Conservation (phyloP, 2,329 filamentous ascomycete genomes). For the Delphinella strobiligena region DNA sequence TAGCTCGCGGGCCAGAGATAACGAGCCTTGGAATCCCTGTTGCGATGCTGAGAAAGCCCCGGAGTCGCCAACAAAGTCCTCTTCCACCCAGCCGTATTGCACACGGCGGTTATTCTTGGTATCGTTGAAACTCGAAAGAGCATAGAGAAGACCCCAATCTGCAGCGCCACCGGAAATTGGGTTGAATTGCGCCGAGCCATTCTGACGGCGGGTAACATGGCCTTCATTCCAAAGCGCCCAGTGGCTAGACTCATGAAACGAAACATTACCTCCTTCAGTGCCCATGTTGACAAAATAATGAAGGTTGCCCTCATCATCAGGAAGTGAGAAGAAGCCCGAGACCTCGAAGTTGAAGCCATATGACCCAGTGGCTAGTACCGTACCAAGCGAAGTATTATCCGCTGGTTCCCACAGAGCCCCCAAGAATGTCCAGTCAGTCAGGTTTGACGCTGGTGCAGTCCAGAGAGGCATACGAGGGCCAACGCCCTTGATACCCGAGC, state of each 20-base stretch:
- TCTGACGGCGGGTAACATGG: conserved; percentile 26
- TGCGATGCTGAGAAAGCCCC: conserved; percentile 28
- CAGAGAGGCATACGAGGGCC: conserved; percentile 36
- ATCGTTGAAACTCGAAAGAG: conserved; percentile 35
- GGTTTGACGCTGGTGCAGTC: conserved; percentile 29
- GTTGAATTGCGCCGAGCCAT: conserved; percentile 32
- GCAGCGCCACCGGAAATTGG: conserved; percentile 31
- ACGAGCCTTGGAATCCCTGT: conserved; percentile 32
- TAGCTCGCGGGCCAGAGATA: conserved; percentile 33
- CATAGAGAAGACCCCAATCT: conserved; percentile 34
- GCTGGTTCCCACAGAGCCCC: conserved; percentile 34
- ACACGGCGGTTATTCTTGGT: conserved; percentile 36
- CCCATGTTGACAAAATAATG: conserved; percentile 35
- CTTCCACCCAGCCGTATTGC: conserved; percentile 35
- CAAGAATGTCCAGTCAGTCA: conserved; percentile 36
- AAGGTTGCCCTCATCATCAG: conserved; percentile 29
- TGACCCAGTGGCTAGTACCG: conserved; percentile 30
- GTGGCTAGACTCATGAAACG: conserved; percentile 26
- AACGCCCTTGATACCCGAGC: conserved; percentile 35
- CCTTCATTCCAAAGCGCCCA: conserved; percentile 38
- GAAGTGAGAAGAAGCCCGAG: conserved; percentile 34
- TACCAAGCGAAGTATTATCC: conserved; percentile 29
- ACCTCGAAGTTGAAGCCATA: conserved; percentile 38
- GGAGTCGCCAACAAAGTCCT: conserved; percentile 26
- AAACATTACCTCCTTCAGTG: conserved; percentile 32